Evolutionary conservation across 176 grass and related monocot genomes (phyloP), one percentile per base, ranked within the genome.

Genomic region (Carex kokanica): DNA sequence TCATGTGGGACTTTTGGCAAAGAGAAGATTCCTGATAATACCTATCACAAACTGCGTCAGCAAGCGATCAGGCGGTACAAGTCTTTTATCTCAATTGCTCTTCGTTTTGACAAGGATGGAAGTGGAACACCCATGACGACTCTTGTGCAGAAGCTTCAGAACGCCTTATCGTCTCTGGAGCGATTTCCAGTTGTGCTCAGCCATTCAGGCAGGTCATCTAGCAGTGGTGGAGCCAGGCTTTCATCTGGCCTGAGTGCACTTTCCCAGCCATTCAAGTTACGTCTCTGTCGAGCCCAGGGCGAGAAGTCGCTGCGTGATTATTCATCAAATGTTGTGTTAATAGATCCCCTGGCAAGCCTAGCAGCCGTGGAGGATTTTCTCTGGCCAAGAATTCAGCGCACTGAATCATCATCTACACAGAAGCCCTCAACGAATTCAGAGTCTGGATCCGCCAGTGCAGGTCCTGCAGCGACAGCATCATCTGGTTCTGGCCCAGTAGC

Each of bases 291-390:
- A 67, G 94, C 91, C 15, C 82, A 85, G 23, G 91, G 91, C 58
- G 94, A 97, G 80, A 94, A 97, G 83, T 90, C 88, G 27, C 88
- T 97, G 38, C 85, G 84, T 29, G 94, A 97, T 87, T 97, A 94
- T 90, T 94, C 94, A 53, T 94, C 94, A 57, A 97, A 97, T 87
- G 83, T 97, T 84, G 91, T 97, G 27, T 90, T 97, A 74, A 97
- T 97, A 38, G 91, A 97, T 61, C 91, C 94, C 16, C 54, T 97
- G 6, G 91, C 94, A 74, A 97, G 88, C 85, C 86, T 97, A 43
- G 90, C 88, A 71, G 86, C 89, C 8, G 94, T 97, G 60, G 94
- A 97, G 85, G 91, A 97, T 24, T 97, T 97, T 64, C 88, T 97
- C 81, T 97, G 94, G 94, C 91, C 91, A 56, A 87, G 89, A 87